A percentile compares a stretch with the other conserved stretches of the same genome.
These are phyloP conservation scores for Phlebiopsis flavidoalba DNA, from an alignment of 768 basidiomycete genomes.

Conservation along the genomic window DNA sequence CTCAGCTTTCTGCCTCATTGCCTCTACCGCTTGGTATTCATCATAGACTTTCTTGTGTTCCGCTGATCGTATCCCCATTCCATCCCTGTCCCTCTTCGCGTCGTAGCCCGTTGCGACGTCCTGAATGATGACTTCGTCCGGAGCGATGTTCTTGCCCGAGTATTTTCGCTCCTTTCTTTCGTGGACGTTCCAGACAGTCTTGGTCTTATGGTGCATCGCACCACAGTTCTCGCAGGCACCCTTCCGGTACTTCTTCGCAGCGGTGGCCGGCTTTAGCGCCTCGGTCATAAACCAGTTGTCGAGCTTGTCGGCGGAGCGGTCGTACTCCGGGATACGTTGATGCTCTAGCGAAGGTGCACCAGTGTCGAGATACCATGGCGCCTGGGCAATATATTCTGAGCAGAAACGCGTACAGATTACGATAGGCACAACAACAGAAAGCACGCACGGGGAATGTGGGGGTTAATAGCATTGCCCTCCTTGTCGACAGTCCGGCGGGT, in stretches of 20 bases:
- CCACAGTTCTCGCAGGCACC: constrained; percentile 99
- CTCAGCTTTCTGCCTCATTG: constrained; percentile 83
- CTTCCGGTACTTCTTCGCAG: constrained; percentile 94
- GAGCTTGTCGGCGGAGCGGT: constrained; percentile 59
- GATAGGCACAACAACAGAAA: neutral
- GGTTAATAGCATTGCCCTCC: constrained; percentile 94
- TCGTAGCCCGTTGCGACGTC: constrained; percentile 76
- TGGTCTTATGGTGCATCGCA: constrained; percentile 89
- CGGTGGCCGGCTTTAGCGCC: constrained; percentile 67
- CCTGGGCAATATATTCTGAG: constrained; percentile 95
- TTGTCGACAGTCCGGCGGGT: constrained; percentile 94
- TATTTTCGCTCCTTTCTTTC: constrained; percentile 95
- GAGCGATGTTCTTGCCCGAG: constrained; percentile 83
- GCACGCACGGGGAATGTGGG: constrained; percentile 94
- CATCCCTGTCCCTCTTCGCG: constrained; percentile 95
- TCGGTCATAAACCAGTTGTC: constrained; percentile 93
- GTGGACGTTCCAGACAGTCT: constrained; percentile 94
- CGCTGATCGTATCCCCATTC: constrained; percentile 93
- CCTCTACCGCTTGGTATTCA: constrained; percentile 91
- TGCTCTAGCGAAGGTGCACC: constrained; percentile 92
- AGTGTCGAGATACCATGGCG: constrained; percentile 97
- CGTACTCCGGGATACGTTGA: constrained; percentile 74
- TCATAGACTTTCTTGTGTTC: constrained; percentile 86
- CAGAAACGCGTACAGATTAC: neutral
- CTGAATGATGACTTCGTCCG: constrained; percentile 88